A percentile compares a stretch with the other conserved stretches of the same genome.
Evolutionary conservation across 768 basidiomycete genomes (phyloP).

Genomic region (Amanita rimosa): DNA sequence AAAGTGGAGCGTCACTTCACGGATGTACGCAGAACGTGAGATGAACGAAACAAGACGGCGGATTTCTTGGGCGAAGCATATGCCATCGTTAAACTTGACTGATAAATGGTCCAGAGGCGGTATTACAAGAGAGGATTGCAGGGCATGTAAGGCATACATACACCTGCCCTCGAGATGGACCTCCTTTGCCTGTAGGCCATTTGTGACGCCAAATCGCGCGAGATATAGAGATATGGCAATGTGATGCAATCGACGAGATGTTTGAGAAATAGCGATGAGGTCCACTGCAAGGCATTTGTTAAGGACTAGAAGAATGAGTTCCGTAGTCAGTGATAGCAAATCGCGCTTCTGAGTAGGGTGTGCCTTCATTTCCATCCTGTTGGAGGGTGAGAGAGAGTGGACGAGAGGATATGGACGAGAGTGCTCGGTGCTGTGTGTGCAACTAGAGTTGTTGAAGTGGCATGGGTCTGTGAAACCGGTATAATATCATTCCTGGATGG

Average conservation of each 20-base stretch:
- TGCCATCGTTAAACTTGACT: slow-evolving; percentile 11
- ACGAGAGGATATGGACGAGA: no score
- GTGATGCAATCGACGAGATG: slow-evolving; percentile 11
- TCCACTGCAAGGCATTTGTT: slow-evolving; percentile 7
- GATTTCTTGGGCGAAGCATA: slow-evolving; percentile 11
- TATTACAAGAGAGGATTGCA: slow-evolving; percentile 10
- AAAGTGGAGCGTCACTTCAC: slow-evolving; percentile 10
- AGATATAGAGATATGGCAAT: slow-evolving; percentile 13
- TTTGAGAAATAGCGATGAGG: slow-evolving; percentile 10
- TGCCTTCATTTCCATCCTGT: not conserved
- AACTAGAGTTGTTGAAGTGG: not conserved
- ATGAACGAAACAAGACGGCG: slow-evolving; percentile 10
- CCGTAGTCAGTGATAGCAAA: slow-evolving; percentile 12
- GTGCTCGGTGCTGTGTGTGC: no score
- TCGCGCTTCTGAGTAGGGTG: not conserved
- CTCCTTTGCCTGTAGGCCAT: slow-evolving; percentile 6
- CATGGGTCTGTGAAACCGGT: no score
- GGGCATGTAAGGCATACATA: slow-evolving; percentile 11
- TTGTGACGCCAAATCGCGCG: slow-evolving; percentile 10
- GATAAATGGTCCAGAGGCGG: slow-evolving; percentile 12
- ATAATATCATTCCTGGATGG: no score
- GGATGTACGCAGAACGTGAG: slow-evolving; percentile 7
- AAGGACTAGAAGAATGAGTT: slow-evolving; percentile 12
- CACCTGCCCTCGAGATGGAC: slow-evolving; percentile 9
- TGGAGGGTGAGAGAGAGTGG: not conserved